Conservation (phyloP, 2,329 filamentous ascomycete genomes). For the Ophiostoma montium region DNA sequence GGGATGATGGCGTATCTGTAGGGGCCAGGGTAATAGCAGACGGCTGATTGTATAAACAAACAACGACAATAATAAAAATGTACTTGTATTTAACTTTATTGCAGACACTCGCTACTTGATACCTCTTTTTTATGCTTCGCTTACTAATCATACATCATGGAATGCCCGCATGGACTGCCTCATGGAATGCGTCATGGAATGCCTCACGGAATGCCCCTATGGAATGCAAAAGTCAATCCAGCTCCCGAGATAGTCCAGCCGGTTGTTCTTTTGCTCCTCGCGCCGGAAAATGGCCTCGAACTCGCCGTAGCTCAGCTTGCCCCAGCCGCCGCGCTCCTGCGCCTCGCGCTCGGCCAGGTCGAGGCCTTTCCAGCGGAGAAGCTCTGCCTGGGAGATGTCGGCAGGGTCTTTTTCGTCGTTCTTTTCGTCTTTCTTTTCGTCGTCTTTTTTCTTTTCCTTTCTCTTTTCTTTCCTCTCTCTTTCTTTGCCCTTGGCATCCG, state of each 20-base stretch:
- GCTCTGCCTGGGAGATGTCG: constrained; percentile 19
- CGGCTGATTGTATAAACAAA: not conserved
- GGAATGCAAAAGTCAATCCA: constrained; percentile 80
- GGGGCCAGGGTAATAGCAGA: not conserved
- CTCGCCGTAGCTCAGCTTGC: constrained; percentile 62
- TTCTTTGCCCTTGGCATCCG: not conserved
- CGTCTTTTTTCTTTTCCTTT: not conserved
- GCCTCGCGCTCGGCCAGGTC: constrained; percentile 56
- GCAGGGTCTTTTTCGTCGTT: not conserved
- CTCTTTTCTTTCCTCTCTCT: constrained; percentile 3
- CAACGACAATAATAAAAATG: no score
- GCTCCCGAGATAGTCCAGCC: constrained; percentile 68
- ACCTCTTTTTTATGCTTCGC: no score
- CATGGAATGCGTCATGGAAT: no score
- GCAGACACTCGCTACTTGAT: no score
- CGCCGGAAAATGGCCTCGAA: constrained; percentile 62
- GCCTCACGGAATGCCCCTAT: no score
- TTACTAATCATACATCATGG: no score
- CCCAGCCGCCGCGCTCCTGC: constrained; percentile 59
- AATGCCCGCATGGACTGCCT: no score
- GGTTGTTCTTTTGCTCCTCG: constrained; percentile 46
- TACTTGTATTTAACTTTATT: no score
- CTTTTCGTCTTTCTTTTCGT: constrained; percentile 8
- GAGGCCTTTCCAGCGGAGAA: constrained; percentile 39
- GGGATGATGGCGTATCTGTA: constrained; percentile 7